Percentiles rank a stretch among this genome's conserved stretches.
Evolutionary conservation across 2,329 filamentous ascomycete genomes (phyloP).

Genomic region (Aureobasidium uvarum): DNA sequence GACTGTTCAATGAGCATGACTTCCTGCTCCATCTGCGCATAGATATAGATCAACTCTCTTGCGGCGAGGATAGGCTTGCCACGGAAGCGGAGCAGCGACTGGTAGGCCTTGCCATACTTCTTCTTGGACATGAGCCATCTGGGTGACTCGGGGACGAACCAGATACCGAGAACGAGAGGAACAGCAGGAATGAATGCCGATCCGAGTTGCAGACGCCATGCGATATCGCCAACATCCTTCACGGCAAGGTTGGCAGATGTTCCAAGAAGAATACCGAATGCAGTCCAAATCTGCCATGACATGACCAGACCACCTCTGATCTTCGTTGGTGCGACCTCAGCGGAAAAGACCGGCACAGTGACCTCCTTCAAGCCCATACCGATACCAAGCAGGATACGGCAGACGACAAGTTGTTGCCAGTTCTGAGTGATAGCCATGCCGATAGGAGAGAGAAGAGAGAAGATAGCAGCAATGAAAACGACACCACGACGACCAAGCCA

Average conservation of each 20-base stretch:
- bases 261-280: slow-evolving; percentile 50
- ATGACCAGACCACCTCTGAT: slow-evolving; percentile 36
- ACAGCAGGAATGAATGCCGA: slow-evolving; percentile 51
- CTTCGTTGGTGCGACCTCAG: slow-evolving; percentile 25
- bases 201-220: slow-evolving; percentile 50
- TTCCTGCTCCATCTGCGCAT: slow-evolving; percentile 34
- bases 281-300: slow-evolving; percentile 42
- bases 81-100: slow-evolving; percentile 42
- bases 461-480: slow-evolving; percentile 39
- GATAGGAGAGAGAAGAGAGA: slow-evolving; percentile 24
- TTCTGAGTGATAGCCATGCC: slow-evolving; percentile 25
- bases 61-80: slow-evolving; percentile 44
- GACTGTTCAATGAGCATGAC: slow-evolving; percentile 38
- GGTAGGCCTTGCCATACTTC: slow-evolving; percentile 42
- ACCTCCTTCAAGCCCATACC: slow-evolving; percentile 29
- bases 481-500: slow-evolving; percentile 38
- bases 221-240: slow-evolving; percentile 40
- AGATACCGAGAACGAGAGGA: slow-evolving; percentile 46
- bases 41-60: slow-evolving; percentile 46
- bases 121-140: slow-evolving; percentile 45
- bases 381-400: slow-evolving; percentile 29
- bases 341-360: slow-evolving; percentile 29
- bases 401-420: slow-evolving; percentile 28
- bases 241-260: slow-evolving; percentile 46
- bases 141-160: slow-evolving; percentile 31